A percentile compares a stretch with the other conserved stretches of the same genome.
Evolutionary conservation across 2,329 filamentous ascomycete genomes (phyloP).

Genomic region (Parascedosporium putredinis): DNA sequence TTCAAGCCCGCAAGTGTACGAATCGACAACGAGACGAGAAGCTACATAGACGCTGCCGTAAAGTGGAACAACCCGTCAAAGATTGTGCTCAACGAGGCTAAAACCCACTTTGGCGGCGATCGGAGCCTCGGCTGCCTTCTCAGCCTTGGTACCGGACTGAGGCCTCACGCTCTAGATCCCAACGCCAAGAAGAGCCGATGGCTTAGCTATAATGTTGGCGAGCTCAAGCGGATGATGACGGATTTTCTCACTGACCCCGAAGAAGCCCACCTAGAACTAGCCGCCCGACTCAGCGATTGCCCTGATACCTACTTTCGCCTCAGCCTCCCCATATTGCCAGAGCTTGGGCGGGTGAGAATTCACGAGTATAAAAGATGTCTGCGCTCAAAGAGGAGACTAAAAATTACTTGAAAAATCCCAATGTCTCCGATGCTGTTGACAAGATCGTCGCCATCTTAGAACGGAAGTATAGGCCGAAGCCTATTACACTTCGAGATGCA

Average conservation of each 20-base stretch:
- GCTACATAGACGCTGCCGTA: constrained; percentile 21
- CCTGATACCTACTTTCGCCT: constrained; percentile 19
- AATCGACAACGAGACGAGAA: constrained; percentile 16
- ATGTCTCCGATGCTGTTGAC: constrained; percentile 13
- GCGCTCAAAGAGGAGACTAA: constrained; percentile 15
- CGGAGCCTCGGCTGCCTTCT: constrained; percentile 18
- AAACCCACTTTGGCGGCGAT: constrained; percentile 14
- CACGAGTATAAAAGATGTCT: constrained; percentile 17
- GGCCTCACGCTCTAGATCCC: constrained; percentile 8
- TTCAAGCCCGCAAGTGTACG: constrained; percentile 18
- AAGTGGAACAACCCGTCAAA: constrained; percentile 22
- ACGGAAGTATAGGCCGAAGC: constrained; percentile 6
- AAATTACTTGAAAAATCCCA: constrained; percentile 13
- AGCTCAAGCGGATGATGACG: neutral
- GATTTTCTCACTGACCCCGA: constrained; percentile 14
- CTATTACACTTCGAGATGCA: constrained; percentile 13
- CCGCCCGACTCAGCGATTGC: constrained; percentile 11
- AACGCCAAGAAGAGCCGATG: neutral
- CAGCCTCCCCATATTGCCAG: constrained; percentile 16
- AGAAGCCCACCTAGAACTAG: constrained; percentile 12
- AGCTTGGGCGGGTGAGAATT: constrained; percentile 13
- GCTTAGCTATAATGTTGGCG: neutral
- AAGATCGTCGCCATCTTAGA: constrained; percentile 14
- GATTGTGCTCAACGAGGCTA: constrained; percentile 19
- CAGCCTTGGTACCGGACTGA: constrained; percentile 21